Evolutionary conservation across 23 red algal species (phyloP).

Genomic region (Cyanidium caldarium): DNA sequence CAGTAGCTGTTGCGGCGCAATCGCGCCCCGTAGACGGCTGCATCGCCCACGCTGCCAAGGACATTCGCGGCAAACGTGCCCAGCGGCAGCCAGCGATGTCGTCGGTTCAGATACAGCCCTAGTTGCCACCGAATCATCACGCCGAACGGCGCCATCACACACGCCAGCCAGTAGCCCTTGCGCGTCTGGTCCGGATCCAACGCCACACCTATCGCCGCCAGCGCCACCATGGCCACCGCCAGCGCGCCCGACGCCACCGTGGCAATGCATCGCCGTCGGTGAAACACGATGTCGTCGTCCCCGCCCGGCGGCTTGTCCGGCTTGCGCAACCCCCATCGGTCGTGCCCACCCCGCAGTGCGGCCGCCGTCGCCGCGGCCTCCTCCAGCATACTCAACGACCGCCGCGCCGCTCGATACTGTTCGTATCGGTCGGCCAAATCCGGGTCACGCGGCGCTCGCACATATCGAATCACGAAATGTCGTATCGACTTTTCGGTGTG

Average conservation of each 20-base stretch:
- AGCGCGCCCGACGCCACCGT: not conserved
- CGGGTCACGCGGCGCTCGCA: not conserved
- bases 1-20: slow-evolving; percentile 1
- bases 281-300: not conserved
- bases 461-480: not conserved
- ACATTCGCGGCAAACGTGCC: slow-evolving; percentile 18
- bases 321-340: not conserved
- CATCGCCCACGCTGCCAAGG: slow-evolving; percentile 4
- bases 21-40: not conserved
- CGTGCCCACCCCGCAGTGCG: not conserved
- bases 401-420: not conserved
- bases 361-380: not conserved
- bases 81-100: slow-evolving; percentile 11
- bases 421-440: not conserved
- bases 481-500: slow-evolving; percentile 11
- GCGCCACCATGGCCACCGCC: not conserved
- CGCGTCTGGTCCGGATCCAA: slow-evolving; percentile 10
- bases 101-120: not conserved
- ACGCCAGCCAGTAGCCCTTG: slow-evolving; percentile 18
- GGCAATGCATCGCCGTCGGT: not conserved
- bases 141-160: slow-evolving; percentile 18
- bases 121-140: slow-evolving; percentile 18
- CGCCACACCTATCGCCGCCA: not conserved
- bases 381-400: not conserved
- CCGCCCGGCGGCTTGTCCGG: not conserved